Evolutionary conservation across 768 basidiomycete genomes (phyloP).

Genomic region (Psilocybe azurescens): DNA sequence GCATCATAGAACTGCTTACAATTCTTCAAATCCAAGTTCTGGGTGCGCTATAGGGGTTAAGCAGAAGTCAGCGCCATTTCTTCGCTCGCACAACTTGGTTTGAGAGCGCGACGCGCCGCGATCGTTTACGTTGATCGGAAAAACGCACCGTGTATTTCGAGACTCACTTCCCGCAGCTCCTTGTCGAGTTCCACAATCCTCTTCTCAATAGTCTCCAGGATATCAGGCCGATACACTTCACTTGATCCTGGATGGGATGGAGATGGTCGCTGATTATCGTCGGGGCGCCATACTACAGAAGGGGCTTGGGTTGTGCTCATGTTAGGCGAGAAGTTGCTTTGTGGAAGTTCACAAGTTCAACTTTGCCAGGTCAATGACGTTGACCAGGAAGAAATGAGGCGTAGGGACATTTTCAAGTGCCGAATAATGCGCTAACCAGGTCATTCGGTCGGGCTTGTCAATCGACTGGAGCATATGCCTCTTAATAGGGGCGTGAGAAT

Average conservation of each 20-base stretch:
- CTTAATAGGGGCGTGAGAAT: too few species aligned
- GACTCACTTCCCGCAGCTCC: conserved; percentile 65
- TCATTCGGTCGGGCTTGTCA: too few species aligned
- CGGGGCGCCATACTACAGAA: conserved; percentile 48
- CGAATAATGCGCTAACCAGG: too few species aligned
- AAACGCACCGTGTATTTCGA: conserved; percentile 71
- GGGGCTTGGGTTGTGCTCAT: not conserved
- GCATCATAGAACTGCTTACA: conserved; percentile 41
- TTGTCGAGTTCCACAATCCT: conserved; percentile 54
- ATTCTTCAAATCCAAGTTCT: conserved; percentile 71
- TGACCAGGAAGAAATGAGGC: too few species aligned
- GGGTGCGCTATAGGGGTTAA: conserved; percentile 56
- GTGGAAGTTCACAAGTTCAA: too few species aligned
- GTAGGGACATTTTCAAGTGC: too few species aligned
- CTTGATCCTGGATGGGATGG: conserved; percentile 38
- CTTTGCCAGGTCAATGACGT: too few species aligned
- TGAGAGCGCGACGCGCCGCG: too few species aligned
- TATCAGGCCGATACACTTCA: conserved; percentile 59
- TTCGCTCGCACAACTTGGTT: too few species aligned
- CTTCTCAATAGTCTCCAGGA: conserved; percentile 63
- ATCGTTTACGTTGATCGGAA: not conserved
- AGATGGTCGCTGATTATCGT: conserved; percentile 29
- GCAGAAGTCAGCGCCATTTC: not conserved
- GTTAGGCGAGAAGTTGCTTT: too few species aligned
- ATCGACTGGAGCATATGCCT: too few species aligned